phyloP scores from a whole-genome alignment of 2,329 filamentous ascomycete genomes.

The Colletotrichum camelliae region DNA sequence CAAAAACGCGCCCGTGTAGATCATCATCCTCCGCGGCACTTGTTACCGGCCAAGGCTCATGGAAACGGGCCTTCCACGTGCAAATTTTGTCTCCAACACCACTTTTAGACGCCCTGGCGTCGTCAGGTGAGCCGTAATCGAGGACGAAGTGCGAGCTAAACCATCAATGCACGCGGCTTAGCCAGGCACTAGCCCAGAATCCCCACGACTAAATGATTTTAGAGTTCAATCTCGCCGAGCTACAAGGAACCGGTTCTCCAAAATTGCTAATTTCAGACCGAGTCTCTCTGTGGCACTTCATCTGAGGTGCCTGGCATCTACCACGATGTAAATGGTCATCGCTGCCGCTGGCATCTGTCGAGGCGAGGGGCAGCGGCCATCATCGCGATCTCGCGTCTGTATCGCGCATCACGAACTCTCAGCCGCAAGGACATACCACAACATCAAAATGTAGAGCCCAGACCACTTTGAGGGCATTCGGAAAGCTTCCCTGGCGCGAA shows the following conservation, averaged over 20 bases:
- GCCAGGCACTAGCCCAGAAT: background rate
- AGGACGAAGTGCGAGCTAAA: no score
- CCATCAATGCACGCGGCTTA: background rate
- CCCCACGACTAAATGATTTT: background rate
- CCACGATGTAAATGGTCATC: background rate
- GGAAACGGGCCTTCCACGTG: background rate
- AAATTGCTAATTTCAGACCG: background rate
- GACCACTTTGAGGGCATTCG: background rate
- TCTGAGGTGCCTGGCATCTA: background rate
- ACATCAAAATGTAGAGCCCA: background rate
- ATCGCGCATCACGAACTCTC: background rate
- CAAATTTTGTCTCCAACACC: background rate
- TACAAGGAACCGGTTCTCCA: background rate
- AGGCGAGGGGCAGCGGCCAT: background rate
- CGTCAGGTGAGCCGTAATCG: background rate
- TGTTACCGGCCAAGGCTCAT: background rate
- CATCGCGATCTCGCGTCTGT: background rate
- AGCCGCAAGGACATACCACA: background rate
- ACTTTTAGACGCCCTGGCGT: background rate
- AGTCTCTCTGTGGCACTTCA: background rate
- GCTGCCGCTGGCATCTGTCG: background rate
- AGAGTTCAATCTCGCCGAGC: background rate
- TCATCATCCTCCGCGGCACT: background rate
- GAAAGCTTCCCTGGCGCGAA: background rate
- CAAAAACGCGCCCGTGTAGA: background rate